Percentiles rank a stretch among this genome's conserved stretches.
Evolutionary conservation across 2,329 filamentous ascomycete genomes (phyloP).

Genomic region (Aphanoascus verrucosus): DNA sequence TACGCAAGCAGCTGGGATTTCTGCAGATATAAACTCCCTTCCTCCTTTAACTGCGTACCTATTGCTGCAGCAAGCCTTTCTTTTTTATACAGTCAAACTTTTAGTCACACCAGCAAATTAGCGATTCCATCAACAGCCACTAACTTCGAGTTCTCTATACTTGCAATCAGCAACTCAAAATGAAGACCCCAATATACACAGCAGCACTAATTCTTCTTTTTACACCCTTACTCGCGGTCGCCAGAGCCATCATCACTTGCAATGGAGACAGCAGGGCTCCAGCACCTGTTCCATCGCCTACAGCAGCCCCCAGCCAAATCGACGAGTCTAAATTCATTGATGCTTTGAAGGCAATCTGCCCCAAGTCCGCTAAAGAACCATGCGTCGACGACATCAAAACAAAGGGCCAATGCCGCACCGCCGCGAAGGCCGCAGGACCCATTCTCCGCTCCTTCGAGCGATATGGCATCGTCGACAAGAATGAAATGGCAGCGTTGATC

Average conservation of each 20-base stretch:
- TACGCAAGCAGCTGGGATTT: too few species aligned
- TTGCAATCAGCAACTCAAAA: not conserved
- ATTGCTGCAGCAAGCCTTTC: not conserved
- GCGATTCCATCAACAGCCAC: too few species aligned
- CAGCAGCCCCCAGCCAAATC: not conserved
- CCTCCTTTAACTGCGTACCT: too few species aligned
- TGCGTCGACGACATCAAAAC: slow-evolving; percentile 41
- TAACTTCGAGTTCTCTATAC: too few species aligned
- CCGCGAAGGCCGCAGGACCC: slow-evolving; percentile 48
- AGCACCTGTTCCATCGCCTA: too few species aligned
- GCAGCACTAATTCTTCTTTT: slow-evolving; percentile 3
- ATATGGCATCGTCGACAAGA: slow-evolving; percentile 46
- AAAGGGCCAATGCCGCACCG: slow-evolving; percentile 54
- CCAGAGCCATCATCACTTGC: not conserved
- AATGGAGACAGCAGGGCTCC: not conserved
- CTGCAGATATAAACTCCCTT: too few species aligned
- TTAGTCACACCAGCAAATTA: too few species aligned
- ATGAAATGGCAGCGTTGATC: slow-evolving; percentile 59
- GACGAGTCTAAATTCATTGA: not conserved
- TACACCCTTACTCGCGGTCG: not conserved
- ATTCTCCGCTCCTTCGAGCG: slow-evolving; percentile 47
- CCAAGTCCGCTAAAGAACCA: slow-evolving; percentile 35
- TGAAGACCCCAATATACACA: slow-evolving; percentile 1
- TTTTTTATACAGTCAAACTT: not conserved
- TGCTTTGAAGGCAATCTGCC: slow-evolving; percentile 40